These are phyloP conservation scores for Ramaria sp. DNA, from an alignment of 768 basidiomycete species.

Conservation along the genomic window DNA sequence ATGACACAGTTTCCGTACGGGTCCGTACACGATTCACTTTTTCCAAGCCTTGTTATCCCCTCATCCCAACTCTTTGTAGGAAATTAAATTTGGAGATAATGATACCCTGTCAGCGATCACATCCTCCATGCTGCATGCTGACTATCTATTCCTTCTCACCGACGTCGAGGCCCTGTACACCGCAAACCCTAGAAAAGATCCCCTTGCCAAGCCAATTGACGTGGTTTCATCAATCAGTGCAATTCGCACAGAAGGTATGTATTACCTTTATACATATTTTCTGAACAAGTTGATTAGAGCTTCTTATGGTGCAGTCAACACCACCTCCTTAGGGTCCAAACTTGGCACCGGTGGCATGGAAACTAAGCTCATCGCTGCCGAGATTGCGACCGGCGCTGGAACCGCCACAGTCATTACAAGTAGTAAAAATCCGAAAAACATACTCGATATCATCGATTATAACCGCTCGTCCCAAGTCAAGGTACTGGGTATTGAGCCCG, in stretches of 20 bases:
- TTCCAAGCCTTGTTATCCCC: neutral
- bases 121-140: conserved; percentile 94
- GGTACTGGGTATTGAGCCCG: neutral
- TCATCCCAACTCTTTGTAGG: conserved; percentile 33
- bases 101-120: conserved; percentile 97
- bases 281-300: neutral
- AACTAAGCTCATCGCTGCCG: conserved; percentile 96
- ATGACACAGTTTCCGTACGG: conserved; percentile 96
- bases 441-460: conserved; percentile 76
- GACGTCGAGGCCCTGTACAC: conserved; percentile 96
- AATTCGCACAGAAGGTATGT: conserved; percentile 70
- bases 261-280: neutral
- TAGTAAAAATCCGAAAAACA: conserved; percentile 63
- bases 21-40: conserved; percentile 35
- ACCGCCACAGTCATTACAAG: conserved; percentile 86
- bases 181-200: conserved; percentile 88
- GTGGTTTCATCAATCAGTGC: conserved; percentile 73
- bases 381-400: conserved; percentile 92
- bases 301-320: conserved; percentile 54
- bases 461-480: conserved; percentile 33
- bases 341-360: conserved; percentile 99
- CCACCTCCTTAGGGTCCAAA: conserved; percentile 81
- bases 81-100: conserved; percentile 99
- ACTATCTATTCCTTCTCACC: conserved; percentile 92
- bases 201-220: conserved; percentile 67